These are phyloP conservation scores for Ramaria sp. DNA, from an alignment of 768 basidiomycete species.

Conservation along the genomic window DNA sequence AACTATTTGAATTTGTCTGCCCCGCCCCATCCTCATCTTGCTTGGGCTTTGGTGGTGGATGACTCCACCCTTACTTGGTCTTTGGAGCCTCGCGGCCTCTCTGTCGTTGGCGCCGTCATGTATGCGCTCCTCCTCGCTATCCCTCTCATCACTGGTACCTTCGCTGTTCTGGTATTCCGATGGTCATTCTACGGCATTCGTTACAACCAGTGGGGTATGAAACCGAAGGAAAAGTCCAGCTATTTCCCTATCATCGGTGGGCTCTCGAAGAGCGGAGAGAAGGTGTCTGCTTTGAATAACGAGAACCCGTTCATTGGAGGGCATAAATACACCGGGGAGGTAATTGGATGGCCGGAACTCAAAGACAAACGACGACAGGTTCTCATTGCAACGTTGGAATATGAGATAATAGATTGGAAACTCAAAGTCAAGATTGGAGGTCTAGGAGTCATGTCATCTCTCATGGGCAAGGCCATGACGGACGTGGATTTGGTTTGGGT, in stretches of 20 bases:
- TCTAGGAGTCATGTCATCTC: conserved; percentile 92
- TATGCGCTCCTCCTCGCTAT: conserved; percentile 74
- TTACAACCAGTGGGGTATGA: conserved; percentile 85
- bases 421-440: conserved; percentile 97
- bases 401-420: conserved; percentile 97
- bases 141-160: conserved; percentile 73
- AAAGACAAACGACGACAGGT: conserved; percentile 86
- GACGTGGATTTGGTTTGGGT: conserved; percentile 95
- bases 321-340: conserved; percentile 49
- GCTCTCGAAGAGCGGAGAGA: conserved; percentile 56
- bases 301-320: conserved; percentile 56
- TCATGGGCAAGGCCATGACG: conserved; percentile 98
- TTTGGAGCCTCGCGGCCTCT: conserved; percentile 71
- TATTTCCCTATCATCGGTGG: conserved; percentile 84
- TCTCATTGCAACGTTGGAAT: conserved; percentile 86
- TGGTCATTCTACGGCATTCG: conserved; percentile 95
- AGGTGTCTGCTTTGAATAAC: conserved; percentile 39
- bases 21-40: conserved; percentile 77
- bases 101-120: conserved; percentile 76
- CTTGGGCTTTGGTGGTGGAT: conserved; percentile 77
- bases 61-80: conserved; percentile 71
- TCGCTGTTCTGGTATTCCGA: conserved; percentile 84
- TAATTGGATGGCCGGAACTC: conserved; percentile 96
- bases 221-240: conserved; percentile 58
- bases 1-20: conserved; percentile 90